Evolutionary conservation across 306 rosid species (phyloP).

Genomic region (Gastrolobium villosum): DNA sequence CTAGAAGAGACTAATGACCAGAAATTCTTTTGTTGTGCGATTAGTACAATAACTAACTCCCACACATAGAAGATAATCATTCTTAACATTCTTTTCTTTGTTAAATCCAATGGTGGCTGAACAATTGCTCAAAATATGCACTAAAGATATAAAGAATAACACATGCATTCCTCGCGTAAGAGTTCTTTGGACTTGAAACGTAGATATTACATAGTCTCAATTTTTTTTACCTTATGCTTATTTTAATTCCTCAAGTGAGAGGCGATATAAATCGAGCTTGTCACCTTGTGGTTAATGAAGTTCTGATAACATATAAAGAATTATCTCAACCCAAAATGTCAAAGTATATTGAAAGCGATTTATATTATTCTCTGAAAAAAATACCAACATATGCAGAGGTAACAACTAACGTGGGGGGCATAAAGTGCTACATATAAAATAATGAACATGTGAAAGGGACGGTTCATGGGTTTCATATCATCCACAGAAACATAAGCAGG

Average conservation of each 20-base stretch:
- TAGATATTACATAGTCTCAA: too few relatives aligned
- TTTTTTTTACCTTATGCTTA: too few relatives aligned
- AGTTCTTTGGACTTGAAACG: too few relatives aligned
- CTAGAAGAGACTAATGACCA: not conserved
- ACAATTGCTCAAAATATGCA: not conserved
- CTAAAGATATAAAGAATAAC: too few relatives aligned
- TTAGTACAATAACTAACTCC: not conserved
- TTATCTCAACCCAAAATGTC: too few relatives aligned
- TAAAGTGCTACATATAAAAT: slow-evolving; percentile 39
- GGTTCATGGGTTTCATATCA: slow-evolving; percentile 35
- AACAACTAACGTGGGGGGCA: not conserved
- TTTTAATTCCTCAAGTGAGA: too few relatives aligned
- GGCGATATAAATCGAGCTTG: too few relatives aligned
- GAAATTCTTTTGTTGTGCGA: slow-evolving; percentile 5
- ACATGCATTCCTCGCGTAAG: too few relatives aligned
- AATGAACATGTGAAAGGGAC: slow-evolving; percentile 46
- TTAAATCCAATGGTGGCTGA: not conserved
- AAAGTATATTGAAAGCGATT: too few relatives aligned
- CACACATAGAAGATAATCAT: not conserved
- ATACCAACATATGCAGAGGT: not conserved
- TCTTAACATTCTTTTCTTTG: not conserved
- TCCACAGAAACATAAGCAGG: slow-evolving; percentile 40
- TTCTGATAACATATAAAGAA: too few relatives aligned
- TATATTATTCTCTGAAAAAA: too few relatives aligned
- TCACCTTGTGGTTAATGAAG: too few relatives aligned